A percentile compares a stretch with the other conserved stretches of the same genome.
Conservation (phyloP, 352 stramenopile genomes). For the Phytophthora megakarya region DNA sequence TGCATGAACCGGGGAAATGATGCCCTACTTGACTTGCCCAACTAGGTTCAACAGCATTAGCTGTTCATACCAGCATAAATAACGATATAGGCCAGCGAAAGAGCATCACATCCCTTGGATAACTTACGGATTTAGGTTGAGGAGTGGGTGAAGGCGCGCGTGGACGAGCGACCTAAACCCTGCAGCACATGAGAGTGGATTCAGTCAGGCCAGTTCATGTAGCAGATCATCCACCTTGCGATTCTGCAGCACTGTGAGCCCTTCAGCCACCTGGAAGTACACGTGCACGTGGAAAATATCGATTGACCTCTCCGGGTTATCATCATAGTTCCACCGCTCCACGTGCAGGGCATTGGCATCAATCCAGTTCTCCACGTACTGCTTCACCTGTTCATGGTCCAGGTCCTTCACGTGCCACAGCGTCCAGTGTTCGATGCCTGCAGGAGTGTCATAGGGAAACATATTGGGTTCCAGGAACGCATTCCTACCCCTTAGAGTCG, state of each 20-base stretch:
- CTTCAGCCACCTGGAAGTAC: conserved; percentile 77
- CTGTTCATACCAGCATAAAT: conserved; percentile 32
- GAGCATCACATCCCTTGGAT: conserved; percentile 18
- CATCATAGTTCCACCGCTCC: conserved; percentile 86
- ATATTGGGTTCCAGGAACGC: conserved; percentile 88
- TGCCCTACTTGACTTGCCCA: conserved; percentile 4
- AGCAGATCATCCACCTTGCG: conserved; percentile 71
- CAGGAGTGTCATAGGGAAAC: conserved; percentile 89
- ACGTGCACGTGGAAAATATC: conserved; percentile 92
- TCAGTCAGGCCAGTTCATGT: conserved; percentile 72
- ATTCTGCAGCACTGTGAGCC: conserved; percentile 58
- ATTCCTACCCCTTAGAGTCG: conserved; percentile 80
- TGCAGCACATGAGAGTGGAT: conserved; percentile 31
- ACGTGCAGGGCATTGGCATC: conserved; percentile 83
- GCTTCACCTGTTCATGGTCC: conserved; percentile 81
- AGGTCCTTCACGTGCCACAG: conserved; percentile 84
- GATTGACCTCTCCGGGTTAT: conserved; percentile 89
- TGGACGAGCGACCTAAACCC: conserved; percentile 31
- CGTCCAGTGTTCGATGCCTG: conserved; percentile 90
- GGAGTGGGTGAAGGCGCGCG: conserved; percentile 16
- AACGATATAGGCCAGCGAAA: conserved; percentile 18
- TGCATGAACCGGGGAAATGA: background rate
- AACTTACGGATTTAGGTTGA: conserved; percentile 29
- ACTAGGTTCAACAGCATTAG: conserved; percentile 7
- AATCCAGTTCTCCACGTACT: conserved; percentile 91